Evolutionary conservation across 1,139 yeast genomes (phyloP), one percentile per base, ranked within the genome.

Genomic region (Saccharomycopsis phalli): DNA sequence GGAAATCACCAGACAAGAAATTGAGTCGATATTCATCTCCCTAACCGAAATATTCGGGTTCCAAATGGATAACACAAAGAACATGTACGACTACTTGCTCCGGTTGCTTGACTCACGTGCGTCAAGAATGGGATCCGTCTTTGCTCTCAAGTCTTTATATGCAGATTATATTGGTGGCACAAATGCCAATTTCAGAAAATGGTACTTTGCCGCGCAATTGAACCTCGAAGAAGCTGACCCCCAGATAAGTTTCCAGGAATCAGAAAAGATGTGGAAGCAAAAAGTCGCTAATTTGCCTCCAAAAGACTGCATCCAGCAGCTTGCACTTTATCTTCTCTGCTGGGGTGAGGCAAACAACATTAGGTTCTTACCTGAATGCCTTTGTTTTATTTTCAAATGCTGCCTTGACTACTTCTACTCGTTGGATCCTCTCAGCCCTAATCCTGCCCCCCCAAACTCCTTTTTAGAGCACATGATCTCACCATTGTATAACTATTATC

Each of bases 271-370:
- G 18, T 83, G 94, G 91, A 69, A 68, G 39, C 53, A 60, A 7
- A 72, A 67, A 49, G 79, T 83, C 87, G 67, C 68, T 42, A 57
- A 59, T 4, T 57, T 77, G 41, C 53, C 74, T 0, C 66, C 81
- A 1, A 53, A 62, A 4, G 78, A 80, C 46, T 69, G 77, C 56
- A 67, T 76, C 1, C 66, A 75, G 31, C 94, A 86, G 50, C 53
- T 84, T 8, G 78, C 81, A 0, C 57, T 86, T 8, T 86, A 78
- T 51, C 63, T 86, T 17, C 60, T 83, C 46, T 74, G 83, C 50
- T 86, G 95, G 95, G 94, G 94, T 0, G 95, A 86, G 56, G 87
- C 94, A 0, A 83, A 81, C 52, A 88, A 82, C 51, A 58, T 82
- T 2, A 63, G 95, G 42, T 83, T 81, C 52, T 74, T 84, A 70